Base-by-base conservation (phyloP, 176 grass and related monocot genomes). In the Otatea glauca region DNA sequence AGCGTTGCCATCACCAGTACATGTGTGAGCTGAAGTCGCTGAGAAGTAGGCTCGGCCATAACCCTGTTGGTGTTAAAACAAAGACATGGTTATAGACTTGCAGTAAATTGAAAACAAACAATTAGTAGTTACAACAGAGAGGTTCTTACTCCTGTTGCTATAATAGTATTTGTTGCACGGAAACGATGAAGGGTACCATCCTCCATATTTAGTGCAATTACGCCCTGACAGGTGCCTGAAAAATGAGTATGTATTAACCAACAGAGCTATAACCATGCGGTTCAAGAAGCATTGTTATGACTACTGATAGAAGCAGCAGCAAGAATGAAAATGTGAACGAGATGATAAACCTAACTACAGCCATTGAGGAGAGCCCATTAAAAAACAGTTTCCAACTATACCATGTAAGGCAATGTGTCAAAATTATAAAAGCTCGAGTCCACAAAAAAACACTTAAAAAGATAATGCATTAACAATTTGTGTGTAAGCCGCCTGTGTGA, bases 1-100 rank as follows among this genome's bases (percentile, higher is more conserved):
- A 73, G 88, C 96, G 84, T 99, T 99, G 70, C 96, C 96, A 92
- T 99, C 96, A 86, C 96, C 96, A 83, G 96, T 99, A 86, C 96
- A 99, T 45, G 96, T 99, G 78, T 99, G 96, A 98, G 93, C 96
- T 82, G 96, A 99, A 35, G 96, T 99, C 63, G 93, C 96, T 39
- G 93, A 99, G 77, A 99, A 99, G 85, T 94, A 99, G 71, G 96
- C 39, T 85, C 96, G 94, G 44, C 94, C 96, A 75, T 98, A 94
- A 84, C 92, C 92, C 92, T 94, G 45, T 82, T 79, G 54, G 48
- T 61, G 68, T 6, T 68, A 80, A 86, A 75, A 27, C 20, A 78
- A 68, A 80, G 54, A 62, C 53, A 82, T 32, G 63, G 74, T 74
- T 75, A 47, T 48, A 75, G 37, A 61, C 25, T 11, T 11, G 34